A percentile compares a stretch with the other conserved stretches of the same genome.
Conservation (phyloP, 2,329 filamentous ascomycete species). For the Colletotrichum phormii region DNA sequence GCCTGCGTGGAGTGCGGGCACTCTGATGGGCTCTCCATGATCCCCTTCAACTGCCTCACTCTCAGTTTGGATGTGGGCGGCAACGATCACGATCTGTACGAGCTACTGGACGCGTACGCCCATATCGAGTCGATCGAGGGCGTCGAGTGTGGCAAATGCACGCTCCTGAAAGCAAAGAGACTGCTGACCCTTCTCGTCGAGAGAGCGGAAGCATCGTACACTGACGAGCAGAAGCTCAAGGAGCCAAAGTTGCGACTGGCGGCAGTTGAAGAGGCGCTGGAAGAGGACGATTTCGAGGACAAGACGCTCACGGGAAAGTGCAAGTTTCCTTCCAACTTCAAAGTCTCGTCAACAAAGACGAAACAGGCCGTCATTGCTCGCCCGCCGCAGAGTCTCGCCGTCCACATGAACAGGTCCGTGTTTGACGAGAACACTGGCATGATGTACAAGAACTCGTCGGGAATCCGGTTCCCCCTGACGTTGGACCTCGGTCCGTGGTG, state of each 20-base stretch:
- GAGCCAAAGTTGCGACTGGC: slow-evolving; percentile 68
- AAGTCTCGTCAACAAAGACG: slow-evolving; percentile 84
- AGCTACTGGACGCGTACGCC: slow-evolving; percentile 87
- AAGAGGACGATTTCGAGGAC: slow-evolving; percentile 84
- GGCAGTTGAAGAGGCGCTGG: slow-evolving; percentile 76
- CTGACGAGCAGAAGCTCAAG: slow-evolving; percentile 62
- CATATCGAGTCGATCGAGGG: slow-evolving; percentile 87
- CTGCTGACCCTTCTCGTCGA: slow-evolving; percentile 61
- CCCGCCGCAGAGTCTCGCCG: slow-evolving; percentile 80
- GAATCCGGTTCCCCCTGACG: slow-evolving; percentile 78
- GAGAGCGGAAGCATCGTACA: slow-evolving; percentile 47
- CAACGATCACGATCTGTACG: slow-evolving; percentile 75
- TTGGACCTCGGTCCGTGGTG: slow-evolving; percentile 89
- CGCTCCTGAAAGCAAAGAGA: slow-evolving; percentile 70
- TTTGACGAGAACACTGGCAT: slow-evolving; percentile 87
- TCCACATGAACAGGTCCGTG: slow-evolving; percentile 92
- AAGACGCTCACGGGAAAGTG: slow-evolving; percentile 72
- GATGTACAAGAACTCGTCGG: slow-evolving; percentile 85
- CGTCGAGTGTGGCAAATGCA: slow-evolving; percentile 93
- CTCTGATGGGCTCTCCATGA: slow-evolving; percentile 89
- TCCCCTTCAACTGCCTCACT: slow-evolving; percentile 93
- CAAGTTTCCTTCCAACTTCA: slow-evolving; percentile 74
- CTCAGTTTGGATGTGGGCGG: slow-evolving; percentile 78
- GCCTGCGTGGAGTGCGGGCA: slow-evolving; percentile 88
- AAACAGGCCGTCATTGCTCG: slow-evolving; percentile 89